Conservation (phyloP, 164 flowering plant species). For the Macadamia integrifolia region DNA sequence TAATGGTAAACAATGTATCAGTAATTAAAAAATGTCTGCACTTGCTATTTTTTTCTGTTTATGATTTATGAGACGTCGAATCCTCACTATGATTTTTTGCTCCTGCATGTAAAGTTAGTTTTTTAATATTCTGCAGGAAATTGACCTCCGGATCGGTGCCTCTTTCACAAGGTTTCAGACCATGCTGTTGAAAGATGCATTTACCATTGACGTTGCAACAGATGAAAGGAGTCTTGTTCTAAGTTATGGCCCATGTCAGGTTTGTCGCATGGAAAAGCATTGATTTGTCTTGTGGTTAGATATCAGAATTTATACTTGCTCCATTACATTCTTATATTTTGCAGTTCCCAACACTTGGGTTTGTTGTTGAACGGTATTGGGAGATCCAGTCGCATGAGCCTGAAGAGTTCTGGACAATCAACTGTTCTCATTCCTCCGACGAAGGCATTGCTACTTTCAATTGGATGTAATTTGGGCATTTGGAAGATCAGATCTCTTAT, state of each 20-base stretch:
- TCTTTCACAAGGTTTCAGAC: slow-evolving; percentile 98
- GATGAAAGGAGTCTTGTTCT: slow-evolving; percentile 65
- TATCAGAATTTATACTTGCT: neutral
- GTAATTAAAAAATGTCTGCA: neutral
- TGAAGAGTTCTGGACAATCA: slow-evolving; percentile 92
- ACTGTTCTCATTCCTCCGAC: slow-evolving; percentile 79
- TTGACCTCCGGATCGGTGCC: slow-evolving; percentile 96
- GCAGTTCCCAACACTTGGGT: slow-evolving; percentile 97
- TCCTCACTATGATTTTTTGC: neutral
- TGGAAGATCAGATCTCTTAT: neutral
- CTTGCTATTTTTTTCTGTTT: neutral
- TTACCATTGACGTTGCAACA: slow-evolving; percentile 49
- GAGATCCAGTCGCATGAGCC: slow-evolving; percentile 94
- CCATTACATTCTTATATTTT: slow-evolving; percentile 7
- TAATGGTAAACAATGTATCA: neutral
- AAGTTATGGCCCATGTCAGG: slow-evolving; percentile 99
- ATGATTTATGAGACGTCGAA: neutral
- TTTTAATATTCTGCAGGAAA: slow-evolving; percentile 49
- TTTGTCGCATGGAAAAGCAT: slow-evolving; percentile 15
- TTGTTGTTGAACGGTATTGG: slow-evolving; percentile 94
- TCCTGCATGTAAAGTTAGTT: neutral
- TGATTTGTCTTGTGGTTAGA: neutral
- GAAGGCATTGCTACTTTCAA: slow-evolving; percentile 72
- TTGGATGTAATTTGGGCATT: slow-evolving; percentile 64
- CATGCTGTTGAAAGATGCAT: slow-evolving; percentile 78